Percentiles rank a stretch among this genome's conserved stretches.
Evolutionary conservation across 1,284 basidiomycete genomes (phyloP).

Genomic region (Apiotrichum domesticum): DNA sequence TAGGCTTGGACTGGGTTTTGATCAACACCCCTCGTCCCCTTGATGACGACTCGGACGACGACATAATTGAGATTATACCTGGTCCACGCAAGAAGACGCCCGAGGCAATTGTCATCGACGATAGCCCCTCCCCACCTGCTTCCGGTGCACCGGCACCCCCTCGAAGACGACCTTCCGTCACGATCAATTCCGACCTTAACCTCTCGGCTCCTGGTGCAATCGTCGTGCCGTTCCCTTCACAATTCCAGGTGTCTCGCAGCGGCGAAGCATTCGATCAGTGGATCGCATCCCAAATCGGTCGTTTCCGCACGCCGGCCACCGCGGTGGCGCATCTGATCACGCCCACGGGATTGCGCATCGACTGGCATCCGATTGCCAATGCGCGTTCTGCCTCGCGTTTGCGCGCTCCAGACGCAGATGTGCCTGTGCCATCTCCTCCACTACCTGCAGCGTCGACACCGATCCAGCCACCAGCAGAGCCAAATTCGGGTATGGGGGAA

Average conservation of each 20-base stretch:
- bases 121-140: background rate
- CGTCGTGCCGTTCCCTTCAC: background rate
- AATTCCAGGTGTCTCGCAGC: background rate
- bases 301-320: background rate
- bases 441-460: no score
- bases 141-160: background rate
- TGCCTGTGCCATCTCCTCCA: no score
- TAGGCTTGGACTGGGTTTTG: constrained; percentile 4
- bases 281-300: background rate
- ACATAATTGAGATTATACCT: background rate
- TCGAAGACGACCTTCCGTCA: no score
- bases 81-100: background rate
- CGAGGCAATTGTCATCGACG: background rate
- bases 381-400: no score
- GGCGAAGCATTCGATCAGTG: background rate
- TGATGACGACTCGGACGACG: background rate
- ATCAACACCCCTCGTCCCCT: background rate
- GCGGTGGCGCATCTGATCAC: background rate
- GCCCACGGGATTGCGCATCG: background rate
- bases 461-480: no score
- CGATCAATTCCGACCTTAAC: no score
- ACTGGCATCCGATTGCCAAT: background rate
- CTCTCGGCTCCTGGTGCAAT: background rate
- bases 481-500: no score
- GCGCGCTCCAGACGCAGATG: no score